Conservation (phyloP, 352 stramenopile genomes). For the Phytophthora foliorum region DNA sequence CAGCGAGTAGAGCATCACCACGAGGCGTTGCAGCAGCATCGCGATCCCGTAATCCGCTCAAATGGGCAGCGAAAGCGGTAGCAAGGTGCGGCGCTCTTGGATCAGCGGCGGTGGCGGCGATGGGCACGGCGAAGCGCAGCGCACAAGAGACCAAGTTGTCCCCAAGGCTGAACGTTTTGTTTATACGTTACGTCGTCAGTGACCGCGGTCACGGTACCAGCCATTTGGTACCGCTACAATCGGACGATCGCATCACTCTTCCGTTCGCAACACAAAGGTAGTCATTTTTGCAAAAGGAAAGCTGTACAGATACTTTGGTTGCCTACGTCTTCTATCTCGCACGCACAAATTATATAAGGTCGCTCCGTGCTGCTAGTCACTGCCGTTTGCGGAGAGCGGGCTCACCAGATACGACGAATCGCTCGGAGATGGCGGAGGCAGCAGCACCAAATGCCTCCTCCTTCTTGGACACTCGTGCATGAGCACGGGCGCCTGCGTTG, state of each 20-base stretch:
- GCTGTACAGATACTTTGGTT: conserved; percentile 15
- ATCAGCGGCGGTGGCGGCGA: neutral
- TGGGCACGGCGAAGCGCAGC: neutral
- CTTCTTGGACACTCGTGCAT: conserved; percentile 86
- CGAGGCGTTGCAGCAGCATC: conserved; percentile 81
- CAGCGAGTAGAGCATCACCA: conserved; percentile 71
- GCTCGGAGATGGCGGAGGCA: conserved; percentile 80
- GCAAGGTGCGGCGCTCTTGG: neutral
- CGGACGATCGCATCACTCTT: conserved; percentile 8
- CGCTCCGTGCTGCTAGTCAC: conserved; percentile 4
- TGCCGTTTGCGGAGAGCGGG: conserved; percentile 40
- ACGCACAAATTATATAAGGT: conserved; percentile 14
- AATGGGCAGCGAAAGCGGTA: conserved; percentile 9
- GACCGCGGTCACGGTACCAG: conserved; percentile 17
- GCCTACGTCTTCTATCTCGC: conserved; percentile 7
- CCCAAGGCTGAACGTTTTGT: conserved; percentile 31
- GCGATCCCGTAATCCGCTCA: neutral
- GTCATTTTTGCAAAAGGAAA: conserved; percentile 14
- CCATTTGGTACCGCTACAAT: conserved; percentile 26
- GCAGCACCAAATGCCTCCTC: conserved; percentile 87
- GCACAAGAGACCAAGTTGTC: conserved; percentile 15
- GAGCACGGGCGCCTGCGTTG: conserved; percentile 66
- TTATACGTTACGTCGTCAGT: conserved; percentile 25
- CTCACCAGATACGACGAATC: conserved; percentile 68
- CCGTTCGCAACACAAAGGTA: conserved; percentile 17